Percentiles rank a stretch among this genome's conserved stretches.
phyloP scores from a whole-genome alignment of 192 early-diverging fungal species.

The Obelidium mucronatum region DNA sequence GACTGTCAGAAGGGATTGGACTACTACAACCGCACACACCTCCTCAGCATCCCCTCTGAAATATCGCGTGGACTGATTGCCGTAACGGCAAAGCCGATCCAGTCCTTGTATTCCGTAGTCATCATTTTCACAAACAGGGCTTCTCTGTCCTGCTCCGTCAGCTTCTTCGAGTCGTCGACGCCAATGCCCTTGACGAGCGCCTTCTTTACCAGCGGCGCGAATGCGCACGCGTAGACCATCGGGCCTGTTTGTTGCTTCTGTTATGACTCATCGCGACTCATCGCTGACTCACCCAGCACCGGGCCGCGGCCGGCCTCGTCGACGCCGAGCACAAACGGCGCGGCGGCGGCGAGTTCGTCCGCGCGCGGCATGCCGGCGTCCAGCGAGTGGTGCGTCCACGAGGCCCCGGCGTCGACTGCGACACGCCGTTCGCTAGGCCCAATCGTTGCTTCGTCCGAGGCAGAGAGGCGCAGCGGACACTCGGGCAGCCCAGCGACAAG shows the following conservation, averaged over 20 bases:
- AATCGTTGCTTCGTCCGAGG: too few relatives aligned
- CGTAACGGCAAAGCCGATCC: conserved; percentile 85
- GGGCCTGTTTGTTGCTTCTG: too few relatives aligned
- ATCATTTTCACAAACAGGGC: conserved; percentile 68
- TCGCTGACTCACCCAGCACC: conserved; percentile 90
- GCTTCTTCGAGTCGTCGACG: conserved; percentile 95
- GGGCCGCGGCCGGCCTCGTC: conserved; percentile 98
- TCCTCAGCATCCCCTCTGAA: conserved; percentile 86
- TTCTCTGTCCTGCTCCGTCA: conserved; percentile 81
- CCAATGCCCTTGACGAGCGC: conserved; percentile 74
- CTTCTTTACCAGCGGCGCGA: conserved; percentile 70
- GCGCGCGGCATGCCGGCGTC: not conserved
- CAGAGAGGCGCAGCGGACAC: too few relatives aligned
- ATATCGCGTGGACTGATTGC: conserved; percentile 91
- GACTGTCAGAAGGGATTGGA: not conserved
- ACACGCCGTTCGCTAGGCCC: too few relatives aligned
- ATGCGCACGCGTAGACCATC: conserved; percentile 97
- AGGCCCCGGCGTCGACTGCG: conserved; percentile 6
- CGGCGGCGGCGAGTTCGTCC: not conserved
- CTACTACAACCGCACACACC: conserved; percentile 49
- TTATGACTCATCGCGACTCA: too few relatives aligned
- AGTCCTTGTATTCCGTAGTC: conserved; percentile 47
- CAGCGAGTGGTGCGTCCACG: conserved; percentile 18
- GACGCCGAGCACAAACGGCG: conserved; percentile 59
- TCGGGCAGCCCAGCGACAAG: too few relatives aligned